Percentiles rank a stretch among this genome's conserved stretches.
Conservation (phyloP, 1,284 basidiomycete genomes). For the Thecaphora thlaspeos region DNA sequence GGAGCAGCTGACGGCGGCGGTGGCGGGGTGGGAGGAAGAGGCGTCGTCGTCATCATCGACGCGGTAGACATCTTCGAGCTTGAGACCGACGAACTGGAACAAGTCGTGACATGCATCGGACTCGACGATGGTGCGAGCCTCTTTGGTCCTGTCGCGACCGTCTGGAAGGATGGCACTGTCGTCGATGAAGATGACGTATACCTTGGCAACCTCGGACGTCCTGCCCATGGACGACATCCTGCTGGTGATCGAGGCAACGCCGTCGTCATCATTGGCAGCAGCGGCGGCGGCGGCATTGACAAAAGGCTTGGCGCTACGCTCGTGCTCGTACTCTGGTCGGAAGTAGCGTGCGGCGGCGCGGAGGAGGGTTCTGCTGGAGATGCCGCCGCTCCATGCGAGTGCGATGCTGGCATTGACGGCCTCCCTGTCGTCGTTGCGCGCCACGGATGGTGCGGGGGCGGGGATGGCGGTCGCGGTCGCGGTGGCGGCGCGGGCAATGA, state of each 20-base stretch:
- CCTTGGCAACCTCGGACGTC: conserved; percentile 36
- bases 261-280: background rate
- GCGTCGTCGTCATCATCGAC: background rate
- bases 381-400: conserved; percentile 18
- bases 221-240: conserved; percentile 6
- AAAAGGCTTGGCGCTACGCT: background rate
- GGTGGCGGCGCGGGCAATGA: conserved; percentile 14
- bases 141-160: conserved; percentile 16
- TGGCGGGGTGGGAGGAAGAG: too few species aligned
- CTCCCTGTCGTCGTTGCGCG: background rate
- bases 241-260: background rate
- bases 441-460: background rate
- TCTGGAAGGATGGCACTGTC: conserved; percentile 20
- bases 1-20: background rate
- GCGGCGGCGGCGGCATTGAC: background rate
- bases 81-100: conserved; percentile 31
- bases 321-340: background rate
- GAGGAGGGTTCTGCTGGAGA: conserved; percentile 13
- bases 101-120: conserved; percentile 20
- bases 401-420: conserved; percentile 7
- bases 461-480: background rate
- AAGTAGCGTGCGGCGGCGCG: conserved; percentile 11
- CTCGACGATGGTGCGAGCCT: conserved; percentile 24
- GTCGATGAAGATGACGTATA: conserved; percentile 48
- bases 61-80: conserved; percentile 31